phyloP scores from a whole-genome alignment of 768 basidiomycete genomes.

The Grammothele lineata region DNA sequence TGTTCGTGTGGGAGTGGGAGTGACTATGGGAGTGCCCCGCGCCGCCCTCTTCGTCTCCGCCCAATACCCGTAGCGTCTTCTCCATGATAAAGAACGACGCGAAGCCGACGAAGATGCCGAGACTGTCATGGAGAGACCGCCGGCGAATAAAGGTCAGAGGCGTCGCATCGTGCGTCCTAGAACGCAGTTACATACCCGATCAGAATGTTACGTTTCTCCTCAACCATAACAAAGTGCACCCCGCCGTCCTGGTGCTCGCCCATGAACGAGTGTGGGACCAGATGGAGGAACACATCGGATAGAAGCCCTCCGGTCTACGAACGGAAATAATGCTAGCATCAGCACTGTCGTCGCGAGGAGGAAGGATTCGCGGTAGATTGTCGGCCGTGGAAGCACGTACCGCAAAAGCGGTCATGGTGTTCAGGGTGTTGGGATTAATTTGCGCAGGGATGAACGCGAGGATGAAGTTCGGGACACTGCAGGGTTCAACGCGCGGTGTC shows the following conservation, averaged over 20 bases:
- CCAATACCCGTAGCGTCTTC: conserved; percentile 81
- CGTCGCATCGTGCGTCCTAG: not conserved
- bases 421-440: conserved; percentile 79
- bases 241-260: conserved; percentile 75
- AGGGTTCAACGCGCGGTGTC: conserved; percentile 18
- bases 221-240: conserved; percentile 78
- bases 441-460: conserved; percentile 90
- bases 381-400: conserved; percentile 31
- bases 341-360: too few relatives aligned
- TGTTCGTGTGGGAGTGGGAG: conserved; percentile 52
- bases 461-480: conserved; percentile 89
- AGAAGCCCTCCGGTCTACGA: conserved; percentile 80
- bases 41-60: conserved; percentile 47
- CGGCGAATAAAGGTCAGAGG: not conserved
- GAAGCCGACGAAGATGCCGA: conserved; percentile 84
- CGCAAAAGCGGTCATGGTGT: conserved; percentile 93
- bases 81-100: conserved; percentile 92
- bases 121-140: conserved; percentile 33
- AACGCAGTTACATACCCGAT: conserved; percentile 68
- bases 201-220: conserved; percentile 88
- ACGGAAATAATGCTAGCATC: too few relatives aligned
- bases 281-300: conserved; percentile 89
- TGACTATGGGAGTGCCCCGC: conserved; percentile 54
- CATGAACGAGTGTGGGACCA: conserved; percentile 89
- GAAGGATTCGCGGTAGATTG: not conserved